Evolutionary conservation across 495 filamentous ascomycete genomes (phyloP).

Genomic region (Tuber calosporum): DNA sequence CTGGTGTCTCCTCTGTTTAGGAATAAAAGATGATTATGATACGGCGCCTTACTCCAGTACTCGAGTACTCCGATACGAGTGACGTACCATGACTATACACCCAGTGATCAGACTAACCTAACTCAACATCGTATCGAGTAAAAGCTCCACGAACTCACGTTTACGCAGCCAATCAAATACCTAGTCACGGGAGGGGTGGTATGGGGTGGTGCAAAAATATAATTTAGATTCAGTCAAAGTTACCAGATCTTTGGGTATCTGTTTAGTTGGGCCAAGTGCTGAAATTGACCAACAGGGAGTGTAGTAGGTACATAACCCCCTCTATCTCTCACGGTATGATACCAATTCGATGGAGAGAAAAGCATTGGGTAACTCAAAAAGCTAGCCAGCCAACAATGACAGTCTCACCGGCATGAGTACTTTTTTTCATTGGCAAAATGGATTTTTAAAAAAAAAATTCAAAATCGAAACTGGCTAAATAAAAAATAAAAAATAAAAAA

Average conservation of each 20-base stretch:
- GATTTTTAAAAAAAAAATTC: neutral
- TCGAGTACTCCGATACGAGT: neutral
- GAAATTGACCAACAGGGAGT: neutral
- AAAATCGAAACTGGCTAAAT: neutral
- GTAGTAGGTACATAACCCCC: neutral
- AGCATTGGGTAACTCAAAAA: neutral
- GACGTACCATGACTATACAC: neutral
- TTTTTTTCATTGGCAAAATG: neutral
- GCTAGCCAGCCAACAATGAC: neutral
- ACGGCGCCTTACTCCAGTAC: neutral
- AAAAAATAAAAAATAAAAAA: neutral
- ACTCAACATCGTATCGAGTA: neutral
- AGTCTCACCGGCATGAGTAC: neutral
- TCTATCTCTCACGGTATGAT: neutral
- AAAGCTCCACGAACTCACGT: neutral
- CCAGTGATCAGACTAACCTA: neutral
- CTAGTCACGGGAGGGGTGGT: neutral
- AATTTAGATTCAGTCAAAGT: constrained; percentile 5
- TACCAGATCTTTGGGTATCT: constrained; percentile 3
- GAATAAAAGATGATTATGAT: too few relatives aligned
- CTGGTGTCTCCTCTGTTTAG: too few relatives aligned
- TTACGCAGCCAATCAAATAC: neutral
- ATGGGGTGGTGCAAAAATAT: neutral
- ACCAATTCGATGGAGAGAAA: neutral
- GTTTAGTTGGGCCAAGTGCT: neutral